phyloP scores from a whole-genome alignment of 2,329 filamentous ascomycete genomes.

The Stemphylium lycopersici region DNA sequence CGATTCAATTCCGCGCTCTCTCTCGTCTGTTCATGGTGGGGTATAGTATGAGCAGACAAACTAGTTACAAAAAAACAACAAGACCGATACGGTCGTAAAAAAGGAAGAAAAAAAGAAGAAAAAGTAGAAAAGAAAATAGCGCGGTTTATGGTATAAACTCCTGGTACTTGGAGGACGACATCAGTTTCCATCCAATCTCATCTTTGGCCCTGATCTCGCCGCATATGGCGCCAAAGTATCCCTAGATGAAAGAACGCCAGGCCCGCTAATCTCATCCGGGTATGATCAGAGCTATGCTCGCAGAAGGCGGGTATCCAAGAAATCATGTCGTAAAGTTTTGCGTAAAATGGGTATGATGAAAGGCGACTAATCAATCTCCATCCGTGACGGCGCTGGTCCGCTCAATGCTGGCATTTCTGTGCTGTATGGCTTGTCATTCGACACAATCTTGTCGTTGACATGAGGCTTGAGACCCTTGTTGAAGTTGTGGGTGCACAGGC shows the following conservation, averaged over 20 bases:
- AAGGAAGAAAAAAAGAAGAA: constrained; percentile 5
- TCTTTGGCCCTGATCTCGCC: constrained; percentile 7
- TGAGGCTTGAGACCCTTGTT: constrained; percentile 87
- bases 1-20: constrained; percentile 19
- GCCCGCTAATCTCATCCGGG: constrained; percentile 26
- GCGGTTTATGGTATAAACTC: constrained; percentile 8
- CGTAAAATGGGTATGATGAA: constrained; percentile 16
- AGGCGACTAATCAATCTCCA: constrained; percentile 48
- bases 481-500: constrained; percentile 90
- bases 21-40: constrained; percentile 23
- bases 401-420: constrained; percentile 58
- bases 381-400: constrained; percentile 52
- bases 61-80: constrained; percentile 20
- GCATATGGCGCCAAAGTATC: constrained; percentile 12
- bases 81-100: constrained; percentile 19
- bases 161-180: constrained; percentile 7
- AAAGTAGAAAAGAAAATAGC: constrained; percentile 10
- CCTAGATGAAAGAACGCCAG: constrained; percentile 33
- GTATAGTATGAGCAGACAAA: constrained; percentile 26
- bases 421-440: constrained; percentile 57
- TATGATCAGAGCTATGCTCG: constrained; percentile 36
- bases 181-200: constrained; percentile 5
- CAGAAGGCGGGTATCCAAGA: constrained; percentile 32
- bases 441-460: constrained; percentile 66
- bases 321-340: constrained; percentile 32